These are phyloP conservation scores for Wallacemonas rigidus DNA, from an alignment of 208 protist genomes.

Conservation along the genomic window DNA sequence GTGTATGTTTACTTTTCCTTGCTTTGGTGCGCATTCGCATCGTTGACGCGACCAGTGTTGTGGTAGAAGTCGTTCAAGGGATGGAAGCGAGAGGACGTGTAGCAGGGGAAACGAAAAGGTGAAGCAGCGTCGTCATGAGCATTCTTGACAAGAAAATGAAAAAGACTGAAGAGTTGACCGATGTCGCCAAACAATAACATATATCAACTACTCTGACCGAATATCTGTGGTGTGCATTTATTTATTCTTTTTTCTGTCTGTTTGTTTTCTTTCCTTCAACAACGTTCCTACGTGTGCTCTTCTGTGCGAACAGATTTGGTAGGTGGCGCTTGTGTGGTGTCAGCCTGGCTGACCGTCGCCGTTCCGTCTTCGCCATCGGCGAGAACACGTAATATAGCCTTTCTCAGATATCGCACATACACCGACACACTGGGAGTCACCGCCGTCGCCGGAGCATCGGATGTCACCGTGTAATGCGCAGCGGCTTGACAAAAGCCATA, in stretches of 20 bases:
- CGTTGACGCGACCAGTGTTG: too few relatives aligned
- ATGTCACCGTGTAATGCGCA: neutral
- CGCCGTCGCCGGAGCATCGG: neutral
- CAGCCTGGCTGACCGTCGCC: neutral
- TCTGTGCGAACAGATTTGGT: conserved; percentile 1
- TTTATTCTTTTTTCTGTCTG: neutral
- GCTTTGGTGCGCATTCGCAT: too few relatives aligned
- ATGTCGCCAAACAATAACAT: too few relatives aligned
- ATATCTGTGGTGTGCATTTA: neutral
- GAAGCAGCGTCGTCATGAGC: neutral
- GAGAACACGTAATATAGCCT: conserved; percentile 8
- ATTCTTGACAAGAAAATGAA: conserved; percentile 24
- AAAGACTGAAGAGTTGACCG: conserved; percentile 7
- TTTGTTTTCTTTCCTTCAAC: neutral
- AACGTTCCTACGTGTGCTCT: too few relatives aligned
- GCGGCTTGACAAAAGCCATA: conserved; percentile 30
- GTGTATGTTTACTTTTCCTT: neutral
- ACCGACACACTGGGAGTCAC: neutral
- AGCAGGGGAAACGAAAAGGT: conserved; percentile 18
- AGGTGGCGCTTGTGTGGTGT: neutral
- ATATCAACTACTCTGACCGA: too few relatives aligned
- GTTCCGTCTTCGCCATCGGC: neutral
- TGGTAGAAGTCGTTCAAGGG: too few relatives aligned
- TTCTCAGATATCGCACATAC: conserved; percentile 15
- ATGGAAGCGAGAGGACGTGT: neutral